Evolutionary conservation across 192 early-diverging fungal genomes (phyloP).

Genomic region (Backusella luteola): DNA sequence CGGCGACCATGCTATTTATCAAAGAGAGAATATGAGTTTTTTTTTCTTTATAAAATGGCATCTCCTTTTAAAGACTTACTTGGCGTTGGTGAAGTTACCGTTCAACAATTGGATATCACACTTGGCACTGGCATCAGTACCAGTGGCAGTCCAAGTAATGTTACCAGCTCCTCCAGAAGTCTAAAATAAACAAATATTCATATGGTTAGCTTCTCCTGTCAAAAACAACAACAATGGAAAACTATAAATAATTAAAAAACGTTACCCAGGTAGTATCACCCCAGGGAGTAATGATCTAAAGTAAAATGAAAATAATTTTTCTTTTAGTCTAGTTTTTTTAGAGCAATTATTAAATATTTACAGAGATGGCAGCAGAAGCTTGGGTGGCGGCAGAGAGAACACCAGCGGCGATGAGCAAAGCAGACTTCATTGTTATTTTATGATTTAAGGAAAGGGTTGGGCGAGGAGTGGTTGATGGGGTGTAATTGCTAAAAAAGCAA

Average conservation of each 20-base stretch:
- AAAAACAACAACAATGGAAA: slow-evolving; percentile 4
- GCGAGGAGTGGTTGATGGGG: neutral
- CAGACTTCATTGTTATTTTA: slow-evolving; percentile 30
- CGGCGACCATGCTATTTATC: slow-evolving; percentile 26
- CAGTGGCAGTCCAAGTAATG: slow-evolving; percentile 29
- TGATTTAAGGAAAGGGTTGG: slow-evolving; percentile 17
- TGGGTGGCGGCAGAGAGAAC: slow-evolving; percentile 10
- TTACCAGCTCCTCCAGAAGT: slow-evolving; percentile 24
- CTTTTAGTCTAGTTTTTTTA: neutral
- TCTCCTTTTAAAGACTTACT: slow-evolving; percentile 14
- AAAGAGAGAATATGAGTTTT: neutral
- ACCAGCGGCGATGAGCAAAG: slow-evolving; percentile 20
- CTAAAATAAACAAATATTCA: neutral
- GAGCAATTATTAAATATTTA: slow-evolving; percentile 15
- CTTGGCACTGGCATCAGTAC: slow-evolving; percentile 10
- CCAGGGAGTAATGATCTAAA: slow-evolving; percentile 34
- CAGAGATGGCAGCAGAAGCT: slow-evolving; percentile 12
- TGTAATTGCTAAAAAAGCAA: neutral
- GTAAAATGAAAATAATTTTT: neutral
- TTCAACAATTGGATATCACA: slow-evolving; percentile 35
- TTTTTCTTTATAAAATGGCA: no score
- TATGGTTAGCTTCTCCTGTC: neutral
- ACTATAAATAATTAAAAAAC: neutral
- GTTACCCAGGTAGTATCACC: slow-evolving; percentile 33
- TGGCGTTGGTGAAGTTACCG: slow-evolving; percentile 26